Evolutionary conservation across 306 rosid species (phyloP).

Genomic region (Dalbergia cochinchinensis): DNA sequence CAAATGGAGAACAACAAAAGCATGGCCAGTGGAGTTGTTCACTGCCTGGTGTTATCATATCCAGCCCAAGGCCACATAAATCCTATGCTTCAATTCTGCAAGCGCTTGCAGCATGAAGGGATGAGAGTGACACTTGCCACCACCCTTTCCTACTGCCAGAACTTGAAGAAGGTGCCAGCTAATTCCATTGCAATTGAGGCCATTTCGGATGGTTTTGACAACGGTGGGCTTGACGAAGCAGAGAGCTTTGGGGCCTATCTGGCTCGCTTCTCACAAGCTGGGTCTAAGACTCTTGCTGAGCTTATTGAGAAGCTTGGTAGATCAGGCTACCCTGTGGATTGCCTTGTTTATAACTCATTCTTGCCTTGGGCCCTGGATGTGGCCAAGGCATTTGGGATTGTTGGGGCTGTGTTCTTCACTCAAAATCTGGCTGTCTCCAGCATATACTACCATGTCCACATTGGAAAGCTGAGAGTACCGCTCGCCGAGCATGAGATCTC

Average conservation of each 20-base stretch:
- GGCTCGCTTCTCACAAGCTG: conserved; percentile 18
- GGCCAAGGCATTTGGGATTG: not conserved
- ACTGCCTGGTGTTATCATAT: conserved; percentile 44
- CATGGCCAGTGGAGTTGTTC: conserved; percentile 16
- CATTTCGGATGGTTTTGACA: conserved; percentile 49
- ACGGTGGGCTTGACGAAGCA: not conserved
- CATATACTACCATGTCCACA: conserved; percentile 35
- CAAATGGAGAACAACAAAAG: conserved; percentile 5
- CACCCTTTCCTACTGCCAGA: conserved; percentile 11
- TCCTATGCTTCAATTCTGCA: conserved; percentile 40
- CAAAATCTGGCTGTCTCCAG: conserved; percentile 44
- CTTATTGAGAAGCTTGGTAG: conserved; percentile 23
- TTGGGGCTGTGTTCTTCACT: conserved; percentile 38
- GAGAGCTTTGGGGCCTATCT: not conserved
- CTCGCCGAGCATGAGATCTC: conserved; percentile 22
- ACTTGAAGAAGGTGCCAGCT: not conserved
- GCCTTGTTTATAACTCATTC: conserved; percentile 40
- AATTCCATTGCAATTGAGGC: conserved; percentile 29
- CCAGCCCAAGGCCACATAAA: conserved; percentile 52
- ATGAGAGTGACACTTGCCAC: conserved; percentile 42
- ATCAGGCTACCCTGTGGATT: not conserved
- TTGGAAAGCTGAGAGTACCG: conserved; percentile 44
- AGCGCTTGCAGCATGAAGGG: conserved; percentile 37
- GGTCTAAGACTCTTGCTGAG: conserved; percentile 21
- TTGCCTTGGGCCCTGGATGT: conserved; percentile 42